These are phyloP conservation scores for Gossypium sturtianum DNA, from an alignment of 345 rosid genomes.

Conservation along the genomic window DNA sequence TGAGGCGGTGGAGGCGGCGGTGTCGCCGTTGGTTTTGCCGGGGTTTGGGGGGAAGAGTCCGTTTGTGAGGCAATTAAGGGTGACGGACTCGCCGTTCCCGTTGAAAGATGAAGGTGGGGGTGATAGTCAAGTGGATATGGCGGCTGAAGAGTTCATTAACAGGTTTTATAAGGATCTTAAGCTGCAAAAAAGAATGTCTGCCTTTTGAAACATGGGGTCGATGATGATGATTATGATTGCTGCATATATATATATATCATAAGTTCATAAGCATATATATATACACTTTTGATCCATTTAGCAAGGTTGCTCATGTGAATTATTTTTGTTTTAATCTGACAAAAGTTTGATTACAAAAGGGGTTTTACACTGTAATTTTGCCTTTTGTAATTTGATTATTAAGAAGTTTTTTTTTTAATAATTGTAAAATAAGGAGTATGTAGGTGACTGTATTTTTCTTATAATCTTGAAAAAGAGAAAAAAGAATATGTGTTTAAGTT, in stretches of 20 bases:
- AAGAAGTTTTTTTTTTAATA: neutral
- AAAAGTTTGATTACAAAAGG: neutral
- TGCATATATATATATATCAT: neutral
- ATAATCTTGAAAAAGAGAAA: too few relatives aligned
- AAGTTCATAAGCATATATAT: neutral
- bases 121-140: conserved; percentile 55
- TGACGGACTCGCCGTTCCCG: conserved; percentile 70
- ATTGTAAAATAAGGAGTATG: neutral
- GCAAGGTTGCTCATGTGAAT: neutral
- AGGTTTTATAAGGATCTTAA: conserved; percentile 64
- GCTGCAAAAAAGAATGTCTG: conserved; percentile 42
- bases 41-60: conserved; percentile 59
- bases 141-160: conserved; percentile 86
- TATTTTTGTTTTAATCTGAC: neutral
- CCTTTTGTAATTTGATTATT: neutral
- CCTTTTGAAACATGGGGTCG: conserved; percentile 26
- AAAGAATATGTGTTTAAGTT: too few relatives aligned
- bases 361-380: neutral
- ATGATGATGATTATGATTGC: neutral
- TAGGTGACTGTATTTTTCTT: too few relatives aligned
- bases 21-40: conserved; percentile 39
- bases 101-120: conserved; percentile 55
- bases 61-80: conserved; percentile 50
- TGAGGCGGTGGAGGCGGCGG: conserved; percentile 23
- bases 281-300: neutral